Percentiles rank a stretch among this genome's conserved stretches.
Conservation (phyloP, 305 asterid genomes). For the Coffea humblotiana region DNA sequence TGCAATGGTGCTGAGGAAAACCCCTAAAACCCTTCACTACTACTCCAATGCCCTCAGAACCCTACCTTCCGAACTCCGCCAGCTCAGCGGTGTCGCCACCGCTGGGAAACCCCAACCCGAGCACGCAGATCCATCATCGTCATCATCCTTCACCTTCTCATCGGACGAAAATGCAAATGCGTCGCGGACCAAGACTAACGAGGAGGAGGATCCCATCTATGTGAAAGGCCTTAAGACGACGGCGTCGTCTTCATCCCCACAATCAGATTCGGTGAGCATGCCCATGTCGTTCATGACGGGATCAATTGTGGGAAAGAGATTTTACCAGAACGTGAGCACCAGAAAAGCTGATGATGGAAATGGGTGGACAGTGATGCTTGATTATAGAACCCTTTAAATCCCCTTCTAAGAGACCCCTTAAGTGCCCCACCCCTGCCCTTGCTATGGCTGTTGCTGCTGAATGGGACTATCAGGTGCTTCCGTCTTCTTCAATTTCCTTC, state of each 20-base stretch:
- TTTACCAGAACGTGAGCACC: slow-evolving; percentile 73
- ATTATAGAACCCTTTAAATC: slow-evolving; percentile 92
- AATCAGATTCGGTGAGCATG: slow-evolving; percentile 65
- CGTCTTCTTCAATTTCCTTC: neutral
- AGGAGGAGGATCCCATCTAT: slow-evolving; percentile 40
- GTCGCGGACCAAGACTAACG: slow-evolving; percentile 5
- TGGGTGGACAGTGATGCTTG: slow-evolving; percentile 93
- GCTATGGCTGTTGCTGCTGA: slow-evolving; percentile 97
- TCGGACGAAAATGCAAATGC: slow-evolving; percentile 27
- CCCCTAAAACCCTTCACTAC: slow-evolving; percentile 43
- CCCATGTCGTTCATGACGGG: slow-evolving; percentile 94
- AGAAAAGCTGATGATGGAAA: slow-evolving; percentile 82
- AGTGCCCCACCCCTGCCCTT: slow-evolving; percentile 74
- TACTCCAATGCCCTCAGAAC: slow-evolving; percentile 25
- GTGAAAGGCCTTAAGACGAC: slow-evolving; percentile 44
- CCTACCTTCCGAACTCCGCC: slow-evolving; percentile 36
- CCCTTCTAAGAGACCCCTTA: slow-evolving; percentile 79
- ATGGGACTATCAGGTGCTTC: slow-evolving; percentile 89
- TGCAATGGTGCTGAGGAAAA: slow-evolving; percentile 34
- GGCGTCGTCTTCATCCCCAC: slow-evolving; percentile 16
- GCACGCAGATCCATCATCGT: slow-evolving; percentile 27
- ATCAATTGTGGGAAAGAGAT: slow-evolving; percentile 86
- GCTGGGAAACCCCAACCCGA: slow-evolving; percentile 35
- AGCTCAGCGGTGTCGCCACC: slow-evolving; percentile 37
- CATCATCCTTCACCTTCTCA: slow-evolving; percentile 54